Evolutionary conservation across 352 stramenopile genomes (phyloP), one percentile per base, ranked within the genome.

Genomic region (Phytophthora multivora): DNA sequence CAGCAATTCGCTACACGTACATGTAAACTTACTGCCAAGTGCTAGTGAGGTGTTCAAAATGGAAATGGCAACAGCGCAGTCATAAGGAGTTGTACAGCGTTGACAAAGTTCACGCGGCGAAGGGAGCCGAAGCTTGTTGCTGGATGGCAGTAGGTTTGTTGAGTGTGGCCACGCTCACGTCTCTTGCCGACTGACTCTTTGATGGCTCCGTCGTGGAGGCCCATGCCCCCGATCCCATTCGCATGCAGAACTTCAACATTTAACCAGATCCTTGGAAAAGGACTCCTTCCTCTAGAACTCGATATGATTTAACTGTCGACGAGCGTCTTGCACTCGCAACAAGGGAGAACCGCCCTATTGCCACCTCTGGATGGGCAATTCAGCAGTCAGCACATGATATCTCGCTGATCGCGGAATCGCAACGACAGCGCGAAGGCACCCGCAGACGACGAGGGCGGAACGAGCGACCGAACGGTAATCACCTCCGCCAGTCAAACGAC

Each of bases 301-400:
- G 41, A 48, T 4, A n/a, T 11, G 38, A 23, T 25, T 43, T 43
- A n/a, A 9, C 10, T 28, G 4, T 48, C 16, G 19, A 13, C 18
- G 41, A 49, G 5, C 42, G 23, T 13, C 21, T 21, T 4, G 21
- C 15, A n/a, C 31, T 18, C 47, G 6, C 6, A 10, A 8, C 43
- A 39, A 38, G 10, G 35, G 13, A 47, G 38, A 45, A 55, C 30
- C 36, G 30, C n/a, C 31, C 31, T 4, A 31, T 23, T 31, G 19
- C 18, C 36, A 38, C 4, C 11, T 33, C 28, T 13, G 28, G 13
- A 33, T 33, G 28, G 26, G 28, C 26, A 59, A 55, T 33, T 55
- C 30, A 33, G 48, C 18, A 55, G 35, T 43, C 16, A 33, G 26
- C 16, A 42, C 19, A 61, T 54, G 45, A 66, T 63, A 57, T 63